Conservation (phyloP, 306 rosid species). For the Prunus fruticosa region DNA sequence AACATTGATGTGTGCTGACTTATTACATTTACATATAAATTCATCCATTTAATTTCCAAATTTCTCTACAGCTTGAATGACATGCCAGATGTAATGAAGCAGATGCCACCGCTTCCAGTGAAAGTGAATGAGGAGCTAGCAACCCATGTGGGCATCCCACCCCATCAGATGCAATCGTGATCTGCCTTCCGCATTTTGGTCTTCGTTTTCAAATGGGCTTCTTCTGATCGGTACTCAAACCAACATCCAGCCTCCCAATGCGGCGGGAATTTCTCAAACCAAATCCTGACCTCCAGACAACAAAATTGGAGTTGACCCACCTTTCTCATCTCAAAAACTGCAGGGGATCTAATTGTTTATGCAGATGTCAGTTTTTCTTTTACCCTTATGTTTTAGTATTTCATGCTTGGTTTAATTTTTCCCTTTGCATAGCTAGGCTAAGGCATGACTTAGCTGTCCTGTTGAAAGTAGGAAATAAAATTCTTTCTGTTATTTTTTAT, state of each 20-base stretch:
- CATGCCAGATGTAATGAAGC: conserved; percentile 88
- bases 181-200: background rate
- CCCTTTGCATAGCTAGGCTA: conserved; percentile 23
- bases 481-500: conserved; percentile 25
- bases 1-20: background rate
- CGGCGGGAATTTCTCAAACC: conserved; percentile 16
- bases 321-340: conserved; percentile 11
- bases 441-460: conserved; percentile 31
- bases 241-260: conserved; percentile 1
- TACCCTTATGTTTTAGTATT: background rate
- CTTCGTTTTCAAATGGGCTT: conserved; percentile 1
- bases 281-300: conserved; percentile 16
- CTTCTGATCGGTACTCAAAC: conserved; percentile 7
- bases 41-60: background rate
- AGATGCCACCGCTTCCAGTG: conserved; percentile 92
- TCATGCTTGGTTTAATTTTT: conserved; percentile 12
- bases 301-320: conserved; percentile 39
- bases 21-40: background rate
- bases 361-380: conserved; percentile 1
- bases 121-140: conserved; percentile 88
- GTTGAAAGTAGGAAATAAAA: conserved; percentile 45
- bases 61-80: conserved; percentile 53
- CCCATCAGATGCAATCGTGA: conserved; percentile 60
- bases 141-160: conserved; percentile 64
- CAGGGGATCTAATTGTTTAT: conserved; percentile 25